Percentiles rank a stretch among this genome's conserved stretches.
phyloP scores from a whole-genome alignment of 352 stramenopile genomes.

The Phytopythium aichiense region DNA sequence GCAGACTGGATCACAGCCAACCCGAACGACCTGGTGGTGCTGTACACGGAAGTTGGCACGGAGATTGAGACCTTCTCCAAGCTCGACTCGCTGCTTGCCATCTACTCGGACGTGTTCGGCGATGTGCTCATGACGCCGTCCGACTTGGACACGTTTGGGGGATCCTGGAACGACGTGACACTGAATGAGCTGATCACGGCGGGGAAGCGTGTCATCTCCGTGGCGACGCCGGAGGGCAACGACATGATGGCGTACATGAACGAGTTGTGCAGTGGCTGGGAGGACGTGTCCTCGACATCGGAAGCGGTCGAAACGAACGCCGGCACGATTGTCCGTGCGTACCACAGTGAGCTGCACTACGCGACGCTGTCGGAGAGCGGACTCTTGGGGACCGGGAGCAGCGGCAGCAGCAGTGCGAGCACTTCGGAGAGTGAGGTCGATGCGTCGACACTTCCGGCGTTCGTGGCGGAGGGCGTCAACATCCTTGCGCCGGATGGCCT shows the following conservation, averaged over 20 bases:
- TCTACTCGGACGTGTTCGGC: slow-evolving; percentile 47
- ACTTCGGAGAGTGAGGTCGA: slow-evolving; percentile 26
- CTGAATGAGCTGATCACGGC: slow-evolving; percentile 37
- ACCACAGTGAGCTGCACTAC: slow-evolving; percentile 47
- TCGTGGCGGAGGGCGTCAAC: slow-evolving; percentile 56
- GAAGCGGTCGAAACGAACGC: slow-evolving; percentile 23
- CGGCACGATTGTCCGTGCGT: slow-evolving; percentile 43
- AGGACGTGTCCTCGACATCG: slow-evolving; percentile 28
- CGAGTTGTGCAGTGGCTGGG: slow-evolving; percentile 39
- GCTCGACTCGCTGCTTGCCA: slow-evolving; percentile 33
- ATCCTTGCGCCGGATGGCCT: slow-evolving; percentile 51
- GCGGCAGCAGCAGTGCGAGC: slow-evolving; percentile 15
- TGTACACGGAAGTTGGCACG: slow-evolving; percentile 53
- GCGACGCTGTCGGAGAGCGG: slow-evolving; percentile 36
- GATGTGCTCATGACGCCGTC: slow-evolving; percentile 46
- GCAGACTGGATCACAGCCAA: slow-evolving; percentile 53
- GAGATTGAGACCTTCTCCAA: slow-evolving; percentile 44
- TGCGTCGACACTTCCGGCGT: slow-evolving; percentile 31
- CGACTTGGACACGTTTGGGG: slow-evolving; percentile 29
- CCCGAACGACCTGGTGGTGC: slow-evolving; percentile 38
- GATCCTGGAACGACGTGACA: slow-evolving; percentile 44
- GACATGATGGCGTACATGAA: slow-evolving; percentile 56
- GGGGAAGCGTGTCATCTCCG: slow-evolving; percentile 51
- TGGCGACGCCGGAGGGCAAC: slow-evolving; percentile 40
- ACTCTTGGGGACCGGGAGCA: slow-evolving; percentile 14